These are phyloP conservation scores for Trametes gibbosa DNA, from an alignment of 768 basidiomycete genomes.

Conservation along the genomic window DNA sequence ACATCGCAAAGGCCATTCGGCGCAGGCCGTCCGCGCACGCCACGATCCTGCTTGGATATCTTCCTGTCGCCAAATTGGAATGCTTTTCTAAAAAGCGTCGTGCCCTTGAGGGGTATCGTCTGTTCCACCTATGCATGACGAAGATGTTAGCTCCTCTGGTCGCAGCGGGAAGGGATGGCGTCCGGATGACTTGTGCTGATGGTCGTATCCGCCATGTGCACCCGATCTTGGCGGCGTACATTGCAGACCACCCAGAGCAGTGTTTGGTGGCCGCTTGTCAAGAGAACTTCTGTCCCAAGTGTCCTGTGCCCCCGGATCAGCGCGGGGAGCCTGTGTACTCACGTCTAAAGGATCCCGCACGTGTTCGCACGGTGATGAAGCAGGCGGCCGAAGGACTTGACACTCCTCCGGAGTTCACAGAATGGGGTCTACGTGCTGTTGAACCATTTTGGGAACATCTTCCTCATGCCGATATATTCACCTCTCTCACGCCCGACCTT, in stretches of 20 bases:
- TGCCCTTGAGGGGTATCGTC: slow-evolving; percentile 23
- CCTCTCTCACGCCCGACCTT: slow-evolving; percentile 38
- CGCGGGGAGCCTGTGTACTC: slow-evolving; percentile 19
- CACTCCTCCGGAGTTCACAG: slow-evolving; percentile 5
- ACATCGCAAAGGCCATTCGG: slow-evolving; percentile 23
- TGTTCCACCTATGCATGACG: slow-evolving; percentile 39
- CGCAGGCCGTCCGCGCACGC: slow-evolving; percentile 20
- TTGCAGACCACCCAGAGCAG: slow-evolving; percentile 47
- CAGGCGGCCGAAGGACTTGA: background rate
- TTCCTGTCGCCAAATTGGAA: slow-evolving; percentile 30
- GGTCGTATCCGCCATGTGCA: slow-evolving; percentile 24
- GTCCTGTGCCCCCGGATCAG: slow-evolving; percentile 23
- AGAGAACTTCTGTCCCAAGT: slow-evolving; percentile 29
- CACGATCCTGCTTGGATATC: slow-evolving; percentile 27
- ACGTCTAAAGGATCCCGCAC: background rate
- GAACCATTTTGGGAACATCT: slow-evolving; percentile 38
- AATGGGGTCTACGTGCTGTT: slow-evolving; percentile 13
- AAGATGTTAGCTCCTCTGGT: slow-evolving; percentile 33
- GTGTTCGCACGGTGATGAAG: background rate
- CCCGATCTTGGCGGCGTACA: slow-evolving; percentile 40
- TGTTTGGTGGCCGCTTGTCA: slow-evolving; percentile 32
- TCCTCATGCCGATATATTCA: slow-evolving; percentile 2
- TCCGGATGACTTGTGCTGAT: background rate
- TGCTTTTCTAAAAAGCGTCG: slow-evolving; percentile 19
- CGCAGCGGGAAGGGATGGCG: slow-evolving; percentile 21